Percentiles rank a stretch among this genome's conserved stretches.
Evolutionary conservation across 257 asterid species (phyloP).

Genomic region (Solanum phureja): DNA sequence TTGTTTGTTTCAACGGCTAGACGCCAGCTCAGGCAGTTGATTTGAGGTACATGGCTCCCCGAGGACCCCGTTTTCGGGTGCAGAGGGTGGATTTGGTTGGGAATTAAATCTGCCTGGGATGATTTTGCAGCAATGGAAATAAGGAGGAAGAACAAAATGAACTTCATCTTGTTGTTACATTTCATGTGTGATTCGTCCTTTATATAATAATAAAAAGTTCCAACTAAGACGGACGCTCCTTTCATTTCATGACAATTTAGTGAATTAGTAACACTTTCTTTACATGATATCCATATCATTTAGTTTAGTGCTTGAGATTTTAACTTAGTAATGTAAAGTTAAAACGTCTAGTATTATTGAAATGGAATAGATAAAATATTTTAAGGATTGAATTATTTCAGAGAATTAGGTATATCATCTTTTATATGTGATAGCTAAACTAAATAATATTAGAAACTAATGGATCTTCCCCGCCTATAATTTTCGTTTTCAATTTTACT

Average conservation of each 20-base stretch:
- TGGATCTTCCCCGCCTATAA: background rate
- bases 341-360: background rate
- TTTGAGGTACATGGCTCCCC: conserved; percentile 15
- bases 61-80: conserved; percentile 24
- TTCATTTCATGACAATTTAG: background rate
- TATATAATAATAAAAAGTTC: background rate
- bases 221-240: background rate
- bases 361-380: background rate
- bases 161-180: background rate
- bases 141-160: background rate
- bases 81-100: conserved; percentile 23
- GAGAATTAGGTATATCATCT: too few relatives aligned
- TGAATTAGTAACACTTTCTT: background rate
- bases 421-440: background rate
- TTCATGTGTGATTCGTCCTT: background rate
- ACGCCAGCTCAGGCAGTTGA: conserved; percentile 75
- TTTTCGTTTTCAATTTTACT: background rate
- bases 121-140: background rate
- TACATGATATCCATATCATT: background rate
- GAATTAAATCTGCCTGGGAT: background rate
- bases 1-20: conserved; percentile 60
- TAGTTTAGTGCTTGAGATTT: too few relatives aligned
- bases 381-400: too few relatives aligned
- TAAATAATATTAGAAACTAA: background rate
- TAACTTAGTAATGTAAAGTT: background rate